Evolutionary conservation across 2,329 filamentous ascomycete species (phyloP), one percentile per base, ranked within the genome.

Genomic region (Pestalotiopsis sp.): DNA sequence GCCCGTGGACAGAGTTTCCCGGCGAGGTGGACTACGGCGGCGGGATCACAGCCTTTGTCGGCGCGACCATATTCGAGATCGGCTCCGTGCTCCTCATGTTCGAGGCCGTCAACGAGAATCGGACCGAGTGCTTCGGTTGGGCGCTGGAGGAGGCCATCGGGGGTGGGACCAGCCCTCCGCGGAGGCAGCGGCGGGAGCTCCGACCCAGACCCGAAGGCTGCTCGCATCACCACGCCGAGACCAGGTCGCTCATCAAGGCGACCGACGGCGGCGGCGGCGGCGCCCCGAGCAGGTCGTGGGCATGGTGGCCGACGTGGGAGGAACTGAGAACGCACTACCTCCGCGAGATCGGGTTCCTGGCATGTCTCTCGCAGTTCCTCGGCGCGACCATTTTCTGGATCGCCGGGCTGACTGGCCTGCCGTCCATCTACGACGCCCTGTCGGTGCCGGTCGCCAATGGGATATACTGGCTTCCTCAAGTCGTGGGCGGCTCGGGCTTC

Each of bases 101-200:
- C 1, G 91, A 93, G 77, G 90, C 90, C 3, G 83, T 92, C n/a
- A 93, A 93, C 75, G 88, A 90, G 73, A 89, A 91, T 73, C 82
- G 86, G 13, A 80, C 85, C 0, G 88, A 86, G 13, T 93, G 90
- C 76, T 92, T 92, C 75, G 90, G 91, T 3, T 93, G 90, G 90
- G 90, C 90, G 0, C 73, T 92, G 1, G 86, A 91, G 71, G 82
- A 83, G 25, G 82, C 82, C 0, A 56, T 87, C 2, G 80, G 80
- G 56, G 76, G 27, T 4, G 27, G 27, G 27, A 27, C 4, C 27
- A 4, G 27, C 27, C 4, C 27, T 5, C 27, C 2, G 25, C 25
- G 25, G 74, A 71, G 11, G 52, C 27, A 14, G 63, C 66, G 57
- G 56, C 14, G 65, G 20, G 12, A 14, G 17, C 68, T 75, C n/a